Conservation (phyloP, 2,329 filamentous ascomycete genomes). For the Phialophora verrucosa region DNA sequence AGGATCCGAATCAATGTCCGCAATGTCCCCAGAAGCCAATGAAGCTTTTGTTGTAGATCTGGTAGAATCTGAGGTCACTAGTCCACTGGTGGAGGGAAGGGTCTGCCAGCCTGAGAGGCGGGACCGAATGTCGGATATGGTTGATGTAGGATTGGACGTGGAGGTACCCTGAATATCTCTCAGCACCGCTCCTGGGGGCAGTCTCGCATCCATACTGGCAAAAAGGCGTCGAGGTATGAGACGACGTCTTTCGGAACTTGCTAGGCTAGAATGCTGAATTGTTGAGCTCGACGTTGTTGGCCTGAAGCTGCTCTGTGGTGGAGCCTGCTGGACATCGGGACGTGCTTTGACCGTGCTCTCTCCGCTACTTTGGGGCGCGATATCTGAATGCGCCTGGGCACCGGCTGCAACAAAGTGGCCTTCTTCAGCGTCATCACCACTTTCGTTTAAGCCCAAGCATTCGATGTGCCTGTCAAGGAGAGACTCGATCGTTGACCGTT, state of each 20-base stretch:
- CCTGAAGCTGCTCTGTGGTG: slow-evolving; percentile 14
- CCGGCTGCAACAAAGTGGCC: not conserved
- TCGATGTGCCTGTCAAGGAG: slow-evolving; percentile 40
- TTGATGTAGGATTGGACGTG: slow-evolving; percentile 10
- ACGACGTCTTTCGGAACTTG: slow-evolving; percentile 29
- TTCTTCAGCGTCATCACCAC: slow-evolving; percentile 3
- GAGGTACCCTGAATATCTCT: not conserved
- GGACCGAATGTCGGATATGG: slow-evolving; percentile 1
- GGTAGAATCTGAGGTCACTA: slow-evolving; percentile 10
- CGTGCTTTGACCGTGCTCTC: slow-evolving; percentile 22
- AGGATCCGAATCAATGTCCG: slow-evolving; percentile 36
- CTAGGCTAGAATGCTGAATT: slow-evolving; percentile 34
- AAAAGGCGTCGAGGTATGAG: slow-evolving; percentile 38
- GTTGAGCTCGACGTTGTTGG: slow-evolving; percentile 31
- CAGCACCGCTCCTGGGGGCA: slow-evolving; percentile 14
- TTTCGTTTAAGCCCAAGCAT: slow-evolving; percentile 36
- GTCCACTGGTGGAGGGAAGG: slow-evolving; percentile 33
- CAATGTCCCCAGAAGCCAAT: slow-evolving; percentile 36
- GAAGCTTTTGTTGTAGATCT: slow-evolving; percentile 21
- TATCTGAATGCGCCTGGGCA: slow-evolving; percentile 4
- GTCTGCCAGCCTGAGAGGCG: slow-evolving; percentile 38
- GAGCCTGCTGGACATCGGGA: slow-evolving; percentile 7
- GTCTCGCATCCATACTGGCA: slow-evolving; percentile 36
- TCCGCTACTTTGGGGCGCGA: slow-evolving; percentile 4
- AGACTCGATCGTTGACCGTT: slow-evolving; percentile 40